phyloP scores from a whole-genome alignment of 768 basidiomycete species.

The Rubroboletus satanas region DNA sequence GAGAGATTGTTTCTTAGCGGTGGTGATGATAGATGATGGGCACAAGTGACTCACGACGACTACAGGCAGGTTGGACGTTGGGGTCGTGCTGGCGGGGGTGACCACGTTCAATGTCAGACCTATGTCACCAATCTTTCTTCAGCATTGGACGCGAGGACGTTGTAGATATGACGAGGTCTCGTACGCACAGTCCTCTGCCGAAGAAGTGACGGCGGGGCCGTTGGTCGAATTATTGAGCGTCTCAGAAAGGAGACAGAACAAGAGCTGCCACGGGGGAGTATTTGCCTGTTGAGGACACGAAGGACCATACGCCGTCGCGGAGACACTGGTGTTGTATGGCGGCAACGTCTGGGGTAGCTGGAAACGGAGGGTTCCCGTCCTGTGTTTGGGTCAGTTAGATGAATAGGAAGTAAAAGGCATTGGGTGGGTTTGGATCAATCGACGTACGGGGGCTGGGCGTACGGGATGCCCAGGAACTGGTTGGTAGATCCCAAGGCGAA shows the following conservation, averaged over 20 bases:
- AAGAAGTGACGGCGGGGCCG: conserved; percentile 27
- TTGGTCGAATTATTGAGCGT: conserved; percentile 19
- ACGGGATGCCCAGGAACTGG: no score
- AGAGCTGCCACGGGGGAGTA: no score
- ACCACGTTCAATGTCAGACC: conserved; percentile 54
- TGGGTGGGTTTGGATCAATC: background rate
- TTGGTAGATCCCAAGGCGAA: no score
- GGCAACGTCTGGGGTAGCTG: no score
- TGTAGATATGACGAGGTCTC: no score
- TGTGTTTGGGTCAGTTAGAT: conserved; percentile 5
- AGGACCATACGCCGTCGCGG: background rate
- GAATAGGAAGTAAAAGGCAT: no score
- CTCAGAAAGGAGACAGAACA: no score
- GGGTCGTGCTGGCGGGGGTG: conserved; percentile 39
- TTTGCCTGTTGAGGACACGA: conserved; percentile 8
- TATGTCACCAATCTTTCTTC: background rate
- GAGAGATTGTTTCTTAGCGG: background rate
- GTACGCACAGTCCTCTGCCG: conserved; percentile 45
- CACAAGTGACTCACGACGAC: background rate
- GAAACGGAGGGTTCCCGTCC: conserved; percentile 7
- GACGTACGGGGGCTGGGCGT: background rate
- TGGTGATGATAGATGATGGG: background rate
- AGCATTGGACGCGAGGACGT: background rate
- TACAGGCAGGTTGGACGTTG: conserved; percentile 39
- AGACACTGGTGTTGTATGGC: no score